These are phyloP conservation scores for Mucor velutinosus DNA, from an alignment of 371 early-diverging fungal genomes.

Conservation along the genomic window DNA sequence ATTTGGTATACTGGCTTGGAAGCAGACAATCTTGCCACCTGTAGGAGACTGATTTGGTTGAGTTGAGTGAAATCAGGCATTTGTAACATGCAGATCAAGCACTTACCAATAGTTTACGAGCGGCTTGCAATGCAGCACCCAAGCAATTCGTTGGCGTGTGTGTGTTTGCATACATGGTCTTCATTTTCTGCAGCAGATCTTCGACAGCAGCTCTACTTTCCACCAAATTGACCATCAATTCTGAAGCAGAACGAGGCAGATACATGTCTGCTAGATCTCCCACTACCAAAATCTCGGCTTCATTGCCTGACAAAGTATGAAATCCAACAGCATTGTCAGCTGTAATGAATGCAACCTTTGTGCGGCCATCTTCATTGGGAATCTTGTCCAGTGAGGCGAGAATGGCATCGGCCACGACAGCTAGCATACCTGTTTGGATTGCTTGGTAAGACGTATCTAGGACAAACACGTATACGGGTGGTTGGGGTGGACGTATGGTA, in stretches of 20 bases:
- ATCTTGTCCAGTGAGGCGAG: constrained; percentile 82
- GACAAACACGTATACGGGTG: constrained; percentile 89
- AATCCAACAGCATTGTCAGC: constrained; percentile 90
- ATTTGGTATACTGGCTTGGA: constrained; percentile 85
- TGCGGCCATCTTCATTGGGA: constrained; percentile 88
- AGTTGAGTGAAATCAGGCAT: background rate
- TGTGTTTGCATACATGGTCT: constrained; percentile 73
- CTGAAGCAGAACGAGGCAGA: constrained; percentile 77
- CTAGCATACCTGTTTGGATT: constrained; percentile 76
- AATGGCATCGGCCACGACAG: constrained; percentile 79
- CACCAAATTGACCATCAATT: constrained; percentile 83
- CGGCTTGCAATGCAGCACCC: constrained; percentile 90
- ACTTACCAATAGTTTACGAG: constrained; percentile 76
- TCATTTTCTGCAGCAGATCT: constrained; percentile 57
- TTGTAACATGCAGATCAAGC: background rate
- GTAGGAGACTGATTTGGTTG: constrained; percentile 50
- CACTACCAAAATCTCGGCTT: constrained; percentile 94
- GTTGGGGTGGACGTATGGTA: constrained; percentile 87
- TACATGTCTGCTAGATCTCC: constrained; percentile 90
- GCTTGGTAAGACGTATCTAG: constrained; percentile 92
- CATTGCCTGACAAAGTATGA: constrained; percentile 76
- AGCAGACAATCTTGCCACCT: constrained; percentile 91
- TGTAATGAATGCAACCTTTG: constrained; percentile 88
- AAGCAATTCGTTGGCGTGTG: constrained; percentile 76
- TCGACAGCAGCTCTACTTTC: constrained; percentile 51